Conservation (phyloP, 768 basidiomycete species). For the Rubroboletus pulcherrimus region DNA sequence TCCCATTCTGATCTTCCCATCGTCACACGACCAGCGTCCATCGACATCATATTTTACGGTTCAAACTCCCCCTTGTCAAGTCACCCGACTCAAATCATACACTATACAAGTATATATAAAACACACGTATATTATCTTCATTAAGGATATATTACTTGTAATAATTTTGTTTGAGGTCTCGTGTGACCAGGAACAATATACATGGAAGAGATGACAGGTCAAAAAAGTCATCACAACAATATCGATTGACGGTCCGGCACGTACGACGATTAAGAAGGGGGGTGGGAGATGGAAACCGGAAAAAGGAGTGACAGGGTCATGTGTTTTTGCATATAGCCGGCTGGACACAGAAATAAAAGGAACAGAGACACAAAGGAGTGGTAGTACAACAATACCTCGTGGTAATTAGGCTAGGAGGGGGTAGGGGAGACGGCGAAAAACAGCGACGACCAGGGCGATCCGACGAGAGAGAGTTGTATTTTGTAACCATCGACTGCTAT, state of each 20-base stretch:
- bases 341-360: slow-evolving; percentile 4
- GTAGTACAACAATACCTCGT: slow-evolving; percentile 23
- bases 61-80: neutral
- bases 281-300: neutral
- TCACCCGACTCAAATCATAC: neutral
- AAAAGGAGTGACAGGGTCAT: slow-evolving; percentile 9
- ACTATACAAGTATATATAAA: neutral
- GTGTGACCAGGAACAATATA: neutral
- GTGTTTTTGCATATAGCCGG: slow-evolving; percentile 16
- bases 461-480: neutral
- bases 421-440: slow-evolving; percentile 3
- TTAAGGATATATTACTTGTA: neutral
- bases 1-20: no score
- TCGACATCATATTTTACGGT: no score
- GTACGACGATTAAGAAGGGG: neutral
- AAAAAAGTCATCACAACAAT: neutral
- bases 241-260: neutral
- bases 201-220: neutral
- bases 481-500: slow-evolving; percentile 15
- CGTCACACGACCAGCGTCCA: neutral
- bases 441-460: neutral
- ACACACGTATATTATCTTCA: neutral
- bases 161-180: neutral
- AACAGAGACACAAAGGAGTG: slow-evolving; percentile 20
- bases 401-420: slow-evolving; percentile 11